phyloP scores from a whole-genome alignment of 768 basidiomycete species.

The Termitomyces sp. region DNA sequence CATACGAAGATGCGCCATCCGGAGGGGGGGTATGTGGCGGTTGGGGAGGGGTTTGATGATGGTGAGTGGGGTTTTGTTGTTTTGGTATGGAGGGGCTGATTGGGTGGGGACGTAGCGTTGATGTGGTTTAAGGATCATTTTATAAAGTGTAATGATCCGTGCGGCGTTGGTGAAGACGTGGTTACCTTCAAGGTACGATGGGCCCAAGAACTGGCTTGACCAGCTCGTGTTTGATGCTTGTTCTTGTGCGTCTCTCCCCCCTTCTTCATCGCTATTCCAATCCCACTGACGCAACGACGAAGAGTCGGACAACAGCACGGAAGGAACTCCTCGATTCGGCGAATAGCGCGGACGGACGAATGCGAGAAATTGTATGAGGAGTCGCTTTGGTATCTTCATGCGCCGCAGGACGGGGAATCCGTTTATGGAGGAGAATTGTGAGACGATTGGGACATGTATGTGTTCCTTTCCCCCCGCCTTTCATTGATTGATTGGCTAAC shows the following conservation, averaged over 20 bases:
- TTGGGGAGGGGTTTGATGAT: conserved; percentile 79
- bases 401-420: conserved; percentile 87
- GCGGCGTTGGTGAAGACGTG: conserved; percentile 86
- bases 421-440: conserved; percentile 79
- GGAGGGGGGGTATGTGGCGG: conserved; percentile 68
- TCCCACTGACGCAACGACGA: no score
- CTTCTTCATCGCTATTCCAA: background rate
- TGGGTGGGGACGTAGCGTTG: conserved; percentile 50
- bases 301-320: conserved; percentile 91
- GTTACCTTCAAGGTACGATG: conserved; percentile 79
- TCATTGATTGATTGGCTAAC: background rate
- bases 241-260: conserved; percentile 54
- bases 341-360: conserved; percentile 66
- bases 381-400: conserved; percentile 90
- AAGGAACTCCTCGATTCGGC: conserved; percentile 86
- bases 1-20: conserved; percentile 79
- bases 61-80: conserved; percentile 37
- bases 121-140: conserved; percentile 94
- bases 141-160: conserved; percentile 90
- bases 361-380: conserved; percentile 96
- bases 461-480: conserved; percentile 10
- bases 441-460: conserved; percentile 75
- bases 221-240: conserved; percentile 86
- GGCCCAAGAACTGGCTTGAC: conserved; percentile 82
- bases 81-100: no score